Base-by-base conservation (phyloP, 805 yeast species). In the Metschnikowia corniflorae region DNA sequence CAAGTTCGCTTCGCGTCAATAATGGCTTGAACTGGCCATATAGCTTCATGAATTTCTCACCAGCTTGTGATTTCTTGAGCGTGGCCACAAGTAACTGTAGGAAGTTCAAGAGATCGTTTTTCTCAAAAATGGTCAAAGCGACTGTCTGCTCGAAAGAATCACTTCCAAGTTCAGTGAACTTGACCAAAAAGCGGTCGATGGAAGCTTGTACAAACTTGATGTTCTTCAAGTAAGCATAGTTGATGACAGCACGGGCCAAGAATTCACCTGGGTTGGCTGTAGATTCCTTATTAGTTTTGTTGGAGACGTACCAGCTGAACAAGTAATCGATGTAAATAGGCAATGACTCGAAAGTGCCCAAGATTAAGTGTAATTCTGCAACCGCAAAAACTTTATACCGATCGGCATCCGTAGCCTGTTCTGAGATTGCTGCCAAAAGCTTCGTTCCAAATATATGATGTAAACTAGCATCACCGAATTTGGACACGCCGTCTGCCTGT, bases 371-470 rank as follows among this genome's bases (percentile, higher is more conserved):
- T 51, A 77, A 71, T 59, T 85, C 94, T n/a, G 89, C 85, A 37
- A 78, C 80, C 37, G 77, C 71, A 23, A 71, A 73, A 39, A 71
- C 51, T 32, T 73, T 76, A 37, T 31, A 30, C 15, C 58, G 46
- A 36, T 53, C 58, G n/a, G 56, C 61, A 7, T 53, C 61, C 14
- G 42, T 23, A 13, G 44, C 39, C 20, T 44, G 48, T 2, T 38
- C 42, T n/a, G 50, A 35, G 14, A 60, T 41, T 9, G 54, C 63
- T 28, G 65, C 67, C 34, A 78, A 60, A 33, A 86, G 66, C 54
- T 85, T 79, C 23, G 70, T 59, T 2, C 96, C 96, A 42, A 87
- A 70, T 8, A 81, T 70, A 47, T 80, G 80, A 54, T 86, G 87
- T 38, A 93, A 65, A 29, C 77, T 78, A 6, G 82, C 73, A 53